Base-by-base conservation (phyloP, 1,284 basidiomycete species). In the Malassezia pachydermatis region DNA sequence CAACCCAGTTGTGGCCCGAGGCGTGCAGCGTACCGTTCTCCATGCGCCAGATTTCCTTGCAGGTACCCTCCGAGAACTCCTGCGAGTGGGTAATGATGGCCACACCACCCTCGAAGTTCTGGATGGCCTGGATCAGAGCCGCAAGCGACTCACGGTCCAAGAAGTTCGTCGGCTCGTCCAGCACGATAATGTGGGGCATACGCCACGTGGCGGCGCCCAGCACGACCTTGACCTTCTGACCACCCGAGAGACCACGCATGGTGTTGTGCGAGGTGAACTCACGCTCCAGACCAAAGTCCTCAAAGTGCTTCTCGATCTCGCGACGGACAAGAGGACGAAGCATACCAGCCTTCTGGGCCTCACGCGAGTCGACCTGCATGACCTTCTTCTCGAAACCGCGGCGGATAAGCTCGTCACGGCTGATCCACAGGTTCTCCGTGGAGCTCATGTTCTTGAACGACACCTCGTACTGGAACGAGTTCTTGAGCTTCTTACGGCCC, bases 1-100 rank as follows among this genome's bases (percentile, higher is more conserved):
- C 92, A 67, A 94, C 88, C 75, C 74, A 74, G 65, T 73, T 73
- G 66, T 95, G 90, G 58, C 92, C 92, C 5, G 58, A 63, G 11
- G 66, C 67, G 33, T 48, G 41, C 23, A 71, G 59, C 3, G 48
- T 48, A 55, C 68, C 68, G 48, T 60, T 58, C 41, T 54, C 35
- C 67, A 71, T 70, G 22, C 56, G 45, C 68, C 68, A 71, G 48
- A 69, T 65, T 35, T 71, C 68, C 55, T 61, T 59, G 53, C 65
- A 67, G 37, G 66, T 67, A 38, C 58, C 59, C 50, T 70, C 67
- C 29, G 63, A 65, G 60, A 71, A 69, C 51, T 71, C 68, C 22
- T 55, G 42, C 36, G 63, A 66, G 63, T 71, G 68, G 17, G 68
- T 71, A 42, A 71, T 71, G 58, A 71, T 64, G 20, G 58, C 59